Evolutionary conservation across 108 stramenopile species (phyloP).

Genomic region (Cyclotella baltica): DNA sequence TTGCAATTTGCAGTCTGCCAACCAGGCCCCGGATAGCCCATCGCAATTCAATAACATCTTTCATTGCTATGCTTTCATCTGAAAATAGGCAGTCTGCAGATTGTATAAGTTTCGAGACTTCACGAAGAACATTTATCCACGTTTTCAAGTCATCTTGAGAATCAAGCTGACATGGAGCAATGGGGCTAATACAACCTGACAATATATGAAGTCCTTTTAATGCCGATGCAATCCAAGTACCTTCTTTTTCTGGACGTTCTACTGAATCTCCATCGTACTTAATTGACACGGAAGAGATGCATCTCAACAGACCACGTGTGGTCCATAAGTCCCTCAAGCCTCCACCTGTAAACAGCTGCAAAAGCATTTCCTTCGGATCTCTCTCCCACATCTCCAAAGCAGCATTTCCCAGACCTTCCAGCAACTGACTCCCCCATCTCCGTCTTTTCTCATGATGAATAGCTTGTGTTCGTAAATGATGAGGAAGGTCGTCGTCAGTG

Average conservation of each 20-base stretch:
- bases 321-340: constrained; percentile 15
- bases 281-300: constrained; percentile 55
- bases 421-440: constrained; percentile 65
- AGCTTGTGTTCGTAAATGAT: constrained; percentile 61
- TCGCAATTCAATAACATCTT: constrained; percentile 61
- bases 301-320: constrained; percentile 42
- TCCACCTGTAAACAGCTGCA: not conserved
- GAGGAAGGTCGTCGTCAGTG: constrained; percentile 59
- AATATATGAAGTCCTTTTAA: constrained; percentile 56
- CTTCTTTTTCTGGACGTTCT: constrained; percentile 63
- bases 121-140: constrained; percentile 35
- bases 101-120: constrained; percentile 50
- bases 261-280: constrained; percentile 5
- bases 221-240: constrained; percentile 50
- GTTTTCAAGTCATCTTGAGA: constrained; percentile 16
- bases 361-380: constrained; percentile 7
- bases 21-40: constrained; percentile 64
- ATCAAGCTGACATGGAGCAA: constrained; percentile 15
- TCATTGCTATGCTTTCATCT: constrained; percentile 41
- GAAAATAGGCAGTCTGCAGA: constrained; percentile 39
- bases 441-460: constrained; percentile 77
- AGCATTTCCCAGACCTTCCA: constrained; percentile 57
- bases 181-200: constrained; percentile 40
- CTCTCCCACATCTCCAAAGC: constrained; percentile 36
- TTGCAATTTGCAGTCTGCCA: constrained; percentile 47